A percentile compares a stretch with the other conserved stretches of the same genome.
Conservation (phyloP, 2,329 filamentous ascomycete species). For the Penicillium corylophilum region DNA sequence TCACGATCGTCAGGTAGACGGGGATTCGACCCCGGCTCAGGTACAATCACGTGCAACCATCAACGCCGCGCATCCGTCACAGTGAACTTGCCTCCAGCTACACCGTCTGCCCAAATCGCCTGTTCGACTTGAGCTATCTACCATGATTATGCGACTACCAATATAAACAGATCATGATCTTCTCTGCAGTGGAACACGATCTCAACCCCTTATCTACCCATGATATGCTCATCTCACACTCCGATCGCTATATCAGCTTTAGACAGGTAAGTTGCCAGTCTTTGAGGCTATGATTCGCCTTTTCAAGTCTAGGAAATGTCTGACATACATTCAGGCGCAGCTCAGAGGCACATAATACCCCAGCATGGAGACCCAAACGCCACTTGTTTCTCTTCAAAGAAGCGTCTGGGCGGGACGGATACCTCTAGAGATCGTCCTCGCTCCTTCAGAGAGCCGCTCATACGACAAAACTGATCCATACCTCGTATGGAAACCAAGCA, state of each 20-base stretch:
- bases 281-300: not conserved
- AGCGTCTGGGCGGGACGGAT: constrained; percentile 60
- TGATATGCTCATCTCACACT: constrained; percentile 4
- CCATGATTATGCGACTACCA: not conserved
- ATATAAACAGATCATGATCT: constrained; percentile 1
- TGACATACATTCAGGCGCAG: not conserved
- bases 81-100: not conserved
- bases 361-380: constrained; percentile 28
- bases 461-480: constrained; percentile 63
- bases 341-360: not conserved
- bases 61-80: not conserved
- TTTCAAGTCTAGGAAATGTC: not conserved
- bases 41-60: constrained; percentile 10
- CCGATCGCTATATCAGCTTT: constrained; percentile 2
- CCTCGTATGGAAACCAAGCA: constrained; percentile 44
- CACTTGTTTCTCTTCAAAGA: constrained; percentile 39
- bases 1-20: not conserved
- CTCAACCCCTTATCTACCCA: not conserved
- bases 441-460: constrained; percentile 59
- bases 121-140: not conserved
- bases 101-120: not conserved
- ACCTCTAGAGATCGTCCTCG: constrained; percentile 59
- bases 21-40: not conserved
- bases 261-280: not conserved
- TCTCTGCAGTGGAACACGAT: constrained; percentile 5